These are phyloP conservation scores for Camelina sativa DNA, from an alignment of 345 rosid species.

Conservation along the genomic window DNA sequence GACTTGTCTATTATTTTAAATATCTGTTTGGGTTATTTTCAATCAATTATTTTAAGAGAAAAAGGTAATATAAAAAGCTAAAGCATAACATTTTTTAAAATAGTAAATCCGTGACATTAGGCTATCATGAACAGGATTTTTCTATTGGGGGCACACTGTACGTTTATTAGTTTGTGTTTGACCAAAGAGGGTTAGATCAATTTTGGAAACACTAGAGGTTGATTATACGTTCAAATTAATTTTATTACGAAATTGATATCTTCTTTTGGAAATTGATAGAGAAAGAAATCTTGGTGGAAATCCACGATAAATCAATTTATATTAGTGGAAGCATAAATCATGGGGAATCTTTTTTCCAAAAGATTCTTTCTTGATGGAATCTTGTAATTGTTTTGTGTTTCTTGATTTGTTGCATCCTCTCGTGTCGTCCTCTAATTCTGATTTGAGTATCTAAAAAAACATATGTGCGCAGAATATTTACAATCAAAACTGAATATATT, in stretches of 20 bases:
- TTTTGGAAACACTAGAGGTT: constrained; percentile 25
- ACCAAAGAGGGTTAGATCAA: constrained; percentile 7
- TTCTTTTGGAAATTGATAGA: constrained; percentile 18
- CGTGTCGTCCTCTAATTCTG: constrained; percentile 35
- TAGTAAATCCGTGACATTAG: background rate
- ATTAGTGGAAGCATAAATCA: constrained; percentile 43
- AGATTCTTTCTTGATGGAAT: constrained; percentile 36
- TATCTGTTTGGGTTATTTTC: background rate
- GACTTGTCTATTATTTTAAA: background rate
- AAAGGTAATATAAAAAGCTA: background rate
- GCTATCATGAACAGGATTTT: background rate
- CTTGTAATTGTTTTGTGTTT: constrained; percentile 35
- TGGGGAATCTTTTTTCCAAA: constrained; percentile 40
- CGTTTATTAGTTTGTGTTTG: background rate
- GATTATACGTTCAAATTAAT: constrained; percentile 4
- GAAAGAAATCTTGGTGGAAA: constrained; percentile 38
- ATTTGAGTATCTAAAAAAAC: background rate
- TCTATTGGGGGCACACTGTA: background rate
- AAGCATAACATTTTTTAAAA: background rate
- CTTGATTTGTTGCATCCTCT: constrained; percentile 40
- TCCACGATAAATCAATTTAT: constrained; percentile 38
- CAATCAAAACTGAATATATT: constrained; percentile 23
- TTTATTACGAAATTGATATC: constrained; percentile 23
- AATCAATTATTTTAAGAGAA: background rate
- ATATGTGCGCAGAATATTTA: constrained; percentile 21